A percentile compares a stretch with the other conserved stretches of the same genome.
These are phyloP conservation scores for Ogataea hybrid DNA, from an alignment of 1,139 yeast species.

Conservation along the genomic window DNA sequence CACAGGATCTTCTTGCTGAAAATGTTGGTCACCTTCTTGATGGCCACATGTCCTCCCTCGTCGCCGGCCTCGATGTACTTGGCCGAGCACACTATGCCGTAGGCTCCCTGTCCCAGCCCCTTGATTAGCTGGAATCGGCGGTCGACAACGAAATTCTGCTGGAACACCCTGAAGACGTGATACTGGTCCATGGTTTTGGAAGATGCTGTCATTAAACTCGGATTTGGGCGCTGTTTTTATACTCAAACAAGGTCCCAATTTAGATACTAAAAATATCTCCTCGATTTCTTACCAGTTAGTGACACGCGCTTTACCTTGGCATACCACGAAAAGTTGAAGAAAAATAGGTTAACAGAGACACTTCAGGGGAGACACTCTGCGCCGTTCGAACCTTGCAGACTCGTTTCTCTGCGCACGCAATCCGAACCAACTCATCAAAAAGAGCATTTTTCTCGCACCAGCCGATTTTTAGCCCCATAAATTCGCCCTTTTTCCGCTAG, in stretches of 20 bases:
- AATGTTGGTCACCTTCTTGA: slow-evolving; percentile 90
- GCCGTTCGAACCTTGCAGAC: background rate
- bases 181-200: slow-evolving; percentile 22
- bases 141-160: slow-evolving; percentile 89
- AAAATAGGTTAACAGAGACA: slow-evolving; percentile 4
- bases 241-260: slow-evolving; percentile 1
- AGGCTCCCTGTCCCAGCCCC: slow-evolving; percentile 96
- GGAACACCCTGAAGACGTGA: slow-evolving; percentile 54
- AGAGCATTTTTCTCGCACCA: too few species aligned
- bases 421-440: too few species aligned
- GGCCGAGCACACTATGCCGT: slow-evolving; percentile 95
- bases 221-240: background rate
- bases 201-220: background rate
- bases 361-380: background rate
- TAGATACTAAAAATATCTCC: slow-evolving; percentile 11
- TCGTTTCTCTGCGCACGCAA: too few species aligned
- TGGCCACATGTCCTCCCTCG: slow-evolving; percentile 82
- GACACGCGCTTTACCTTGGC: slow-evolving; percentile 10
- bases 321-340: slow-evolving; percentile 7
- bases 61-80: slow-evolving; percentile 68
- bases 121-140: slow-evolving; percentile 80
- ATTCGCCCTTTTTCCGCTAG: too few species aligned
- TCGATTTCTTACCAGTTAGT: slow-evolving; percentile 1
- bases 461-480: too few species aligned
- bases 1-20: slow-evolving; percentile 86